phyloP scores from a whole-genome alignment of 2,329 filamentous ascomycete species.

The Colletotrichum sidae region DNA sequence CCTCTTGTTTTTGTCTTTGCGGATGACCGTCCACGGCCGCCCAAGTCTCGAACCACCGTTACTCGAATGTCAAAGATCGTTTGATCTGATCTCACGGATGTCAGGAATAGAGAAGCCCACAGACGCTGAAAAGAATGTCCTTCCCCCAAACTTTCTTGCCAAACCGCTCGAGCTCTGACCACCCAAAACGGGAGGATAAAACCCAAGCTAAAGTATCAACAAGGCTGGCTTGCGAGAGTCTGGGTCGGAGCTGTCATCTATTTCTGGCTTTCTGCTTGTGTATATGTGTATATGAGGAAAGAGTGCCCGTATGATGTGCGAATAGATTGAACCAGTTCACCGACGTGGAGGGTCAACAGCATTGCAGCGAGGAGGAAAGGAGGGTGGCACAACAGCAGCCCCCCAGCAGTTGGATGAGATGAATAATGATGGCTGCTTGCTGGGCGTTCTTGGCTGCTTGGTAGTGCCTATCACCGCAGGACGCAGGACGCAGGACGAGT shows the following conservation, averaged over 20 bases:
- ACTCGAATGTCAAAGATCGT: conserved; percentile 7
- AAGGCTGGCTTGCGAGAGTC: too few species aligned
- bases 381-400: not conserved
- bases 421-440: not conserved
- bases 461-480: conserved; percentile 13
- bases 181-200: too few species aligned
- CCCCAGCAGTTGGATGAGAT: too few species aligned
- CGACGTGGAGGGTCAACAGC: conserved; percentile 11
- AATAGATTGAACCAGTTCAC: not conserved
- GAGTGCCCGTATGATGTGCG: conserved; percentile 17
- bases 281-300: not conserved
- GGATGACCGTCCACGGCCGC: too few species aligned
- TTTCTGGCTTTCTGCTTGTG: conserved; percentile 1
- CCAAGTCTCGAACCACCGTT: too few species aligned
- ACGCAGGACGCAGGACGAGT: conserved; percentile 1
- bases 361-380: not conserved
- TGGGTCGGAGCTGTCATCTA: conserved; percentile 3
- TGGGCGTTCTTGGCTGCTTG: conserved; percentile 4
- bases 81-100: conserved; percentile 17
- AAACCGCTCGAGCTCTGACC: too few species aligned
- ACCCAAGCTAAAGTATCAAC: too few species aligned
- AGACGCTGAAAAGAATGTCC: too few species aligned
- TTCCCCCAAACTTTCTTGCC: too few species aligned
- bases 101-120: not conserved
- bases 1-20: too few species aligned